Base-by-base conservation (phyloP, 2,329 filamentous ascomycete genomes). In the Chaetomium olivaceum region DNA sequence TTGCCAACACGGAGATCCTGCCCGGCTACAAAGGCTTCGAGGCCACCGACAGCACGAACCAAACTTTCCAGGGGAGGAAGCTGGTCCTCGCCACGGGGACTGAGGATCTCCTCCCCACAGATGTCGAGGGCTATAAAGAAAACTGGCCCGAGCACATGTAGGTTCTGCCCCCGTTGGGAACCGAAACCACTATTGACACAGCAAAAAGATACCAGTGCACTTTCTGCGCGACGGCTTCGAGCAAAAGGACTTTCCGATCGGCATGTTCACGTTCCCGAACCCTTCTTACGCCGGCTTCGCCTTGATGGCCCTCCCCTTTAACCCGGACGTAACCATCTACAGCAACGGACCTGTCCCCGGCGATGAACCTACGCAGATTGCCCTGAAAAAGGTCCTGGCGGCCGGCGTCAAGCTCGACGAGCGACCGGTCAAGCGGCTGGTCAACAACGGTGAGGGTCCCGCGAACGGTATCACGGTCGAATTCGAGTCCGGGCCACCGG, bases 151-250 rank as follows among this genome's bases (percentile, higher is more conserved):
- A 58, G 9, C 33, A 58, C 36, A 58, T 58, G 33, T 43, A 27
- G 16, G 55, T 27, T n/a, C 50, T 21, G 21, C 21, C 36, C 11
- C 12, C 27, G 6, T 16, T 16, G 12, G 7, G 9, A 21, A 2
- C 8, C 31, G 16, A 27, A 6, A 11, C 9, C 46, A 23, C 19
- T 57, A 25, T n/a, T 39, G 8, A 57, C 54, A 21, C 33, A 25
- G n/a, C 7, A 27, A 9, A 25, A 12, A 57, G 55, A 19, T 12
- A 58, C 14, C 33, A 58, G 11, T 58, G 55, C 33, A 33, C 33
- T 23, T 58, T 58, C 33, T 58, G 55, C 55, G 55, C n/a, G n/a
- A 58, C 36, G 55, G 55, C 21, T 58, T 43, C 55, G 55, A 58
- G 27, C 33, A 46, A 1, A 21, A 46, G 16, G 16, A 33, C 55